Percentiles rank a stretch among this genome's conserved stretches.
Conservation (phyloP, 768 basidiomycete species). For the Favolaschia claudopus region DNA sequence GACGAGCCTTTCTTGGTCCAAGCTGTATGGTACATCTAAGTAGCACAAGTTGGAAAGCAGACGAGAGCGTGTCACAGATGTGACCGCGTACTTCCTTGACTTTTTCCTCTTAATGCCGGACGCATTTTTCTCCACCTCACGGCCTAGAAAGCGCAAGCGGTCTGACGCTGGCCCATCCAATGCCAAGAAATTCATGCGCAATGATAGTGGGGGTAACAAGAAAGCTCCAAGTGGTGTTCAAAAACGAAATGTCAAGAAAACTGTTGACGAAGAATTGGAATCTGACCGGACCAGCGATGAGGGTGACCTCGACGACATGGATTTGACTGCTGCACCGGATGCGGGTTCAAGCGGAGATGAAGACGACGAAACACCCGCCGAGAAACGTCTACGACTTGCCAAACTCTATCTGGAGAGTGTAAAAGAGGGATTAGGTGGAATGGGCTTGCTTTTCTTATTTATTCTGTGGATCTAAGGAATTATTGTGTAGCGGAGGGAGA, state of each 20-base stretch:
- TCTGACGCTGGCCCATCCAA: conserved; percentile 40
- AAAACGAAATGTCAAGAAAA: conserved; percentile 38
- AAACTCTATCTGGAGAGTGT: conserved; percentile 90
- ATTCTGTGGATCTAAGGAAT: neutral
- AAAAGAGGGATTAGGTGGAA: conserved; percentile 76
- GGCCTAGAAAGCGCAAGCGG: conserved; percentile 70
- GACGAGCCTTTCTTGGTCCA: conserved; percentile 50
- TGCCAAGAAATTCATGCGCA: conserved; percentile 40
- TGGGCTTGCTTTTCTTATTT: conserved; percentile 39
- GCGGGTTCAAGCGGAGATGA: conserved; percentile 78
- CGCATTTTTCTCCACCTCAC: conserved; percentile 76
- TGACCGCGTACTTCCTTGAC: no score
- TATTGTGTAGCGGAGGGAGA: conserved; percentile 75
- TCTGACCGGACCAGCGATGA: conserved; percentile 69
- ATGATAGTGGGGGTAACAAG: conserved; percentile 24
- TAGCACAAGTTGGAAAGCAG: no score
- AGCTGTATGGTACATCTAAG: conserved; percentile 48
- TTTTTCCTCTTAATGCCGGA: no score
- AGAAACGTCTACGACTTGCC: conserved; percentile 91
- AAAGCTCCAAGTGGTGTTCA: conserved; percentile 26
- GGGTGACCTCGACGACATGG: conserved; percentile 66
- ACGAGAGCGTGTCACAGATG: no score
- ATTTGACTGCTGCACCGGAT: conserved; percentile 57
- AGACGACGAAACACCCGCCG: conserved; percentile 90
- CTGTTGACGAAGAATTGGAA: conserved; percentile 67